Evolutionary conservation across 805 yeast genomes (phyloP).

Genomic region (Ogataea chonburiensis): DNA sequence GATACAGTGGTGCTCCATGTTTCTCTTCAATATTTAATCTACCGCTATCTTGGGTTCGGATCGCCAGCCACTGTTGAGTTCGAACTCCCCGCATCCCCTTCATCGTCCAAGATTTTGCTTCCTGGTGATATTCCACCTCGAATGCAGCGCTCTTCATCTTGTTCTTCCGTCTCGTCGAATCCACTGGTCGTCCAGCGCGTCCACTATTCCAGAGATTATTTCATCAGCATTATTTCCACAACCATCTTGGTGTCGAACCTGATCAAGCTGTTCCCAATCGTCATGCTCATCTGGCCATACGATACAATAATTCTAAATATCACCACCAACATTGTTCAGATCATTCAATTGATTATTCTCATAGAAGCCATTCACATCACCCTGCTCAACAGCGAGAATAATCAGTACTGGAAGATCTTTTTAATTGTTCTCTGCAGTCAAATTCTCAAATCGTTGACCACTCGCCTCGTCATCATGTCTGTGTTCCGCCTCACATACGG

Average conservation of each 20-base stretch:
- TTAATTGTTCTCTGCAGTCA: slow-evolving; percentile 28
- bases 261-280: slow-evolving; percentile 81
- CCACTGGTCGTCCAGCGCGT: slow-evolving; percentile 21
- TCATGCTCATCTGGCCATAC: slow-evolving; percentile 96
- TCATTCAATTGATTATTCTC: slow-evolving; percentile 32
- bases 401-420: slow-evolving; percentile 32
- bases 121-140: slow-evolving; percentile 1
- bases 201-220: slow-evolving; percentile 36
- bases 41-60: slow-evolving; percentile 34
- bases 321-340: slow-evolving; percentile 33
- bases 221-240: slow-evolving; percentile 49
- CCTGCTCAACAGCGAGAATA: slow-evolving; percentile 24
- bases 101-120: slow-evolving; percentile 7
- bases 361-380: slow-evolving; percentile 36
- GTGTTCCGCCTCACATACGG: slow-evolving; percentile 22
- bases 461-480: slow-evolving; percentile 24
- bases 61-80: slow-evolving; percentile 22
- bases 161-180: slow-evolving; percentile 15
- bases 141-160: slow-evolving; percentile 6
- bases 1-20: slow-evolving; percentile 23
- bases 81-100: slow-evolving; percentile 11
- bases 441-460: slow-evolving; percentile 20
- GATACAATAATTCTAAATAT: slow-evolving; percentile 62
- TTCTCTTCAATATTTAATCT: slow-evolving; percentile 36
- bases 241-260: slow-evolving; percentile 76